Conservation (phyloP, 495 filamentous ascomycete species). For the Hypoxylon crocopeplum region DNA sequence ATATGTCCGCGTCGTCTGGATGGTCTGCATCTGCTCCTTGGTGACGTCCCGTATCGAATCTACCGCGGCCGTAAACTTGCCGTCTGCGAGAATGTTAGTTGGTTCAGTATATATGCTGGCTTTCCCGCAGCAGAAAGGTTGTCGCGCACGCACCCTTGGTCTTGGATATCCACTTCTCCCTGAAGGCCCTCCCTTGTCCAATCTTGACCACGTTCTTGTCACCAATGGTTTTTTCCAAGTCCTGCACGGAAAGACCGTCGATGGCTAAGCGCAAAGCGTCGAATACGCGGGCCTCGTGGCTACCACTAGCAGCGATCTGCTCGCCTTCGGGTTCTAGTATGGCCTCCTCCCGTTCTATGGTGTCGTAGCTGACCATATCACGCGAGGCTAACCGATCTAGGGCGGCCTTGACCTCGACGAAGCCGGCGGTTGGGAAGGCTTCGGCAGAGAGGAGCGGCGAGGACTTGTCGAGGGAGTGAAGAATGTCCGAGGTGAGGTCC, state of each 20-base stretch:
- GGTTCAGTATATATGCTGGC: neutral
- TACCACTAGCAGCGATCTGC: conserved; percentile 80
- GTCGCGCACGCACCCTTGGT: conserved; percentile 65
- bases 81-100: conserved; percentile 8
- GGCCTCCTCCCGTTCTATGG: conserved; percentile 78
- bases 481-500: conserved; percentile 69
- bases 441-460: conserved; percentile 74
- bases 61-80: conserved; percentile 19
- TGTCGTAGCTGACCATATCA: conserved; percentile 85
- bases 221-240: conserved; percentile 74
- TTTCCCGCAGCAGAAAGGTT: neutral
- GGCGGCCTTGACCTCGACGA: conserved; percentile 80
- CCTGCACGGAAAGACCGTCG: conserved; percentile 79
- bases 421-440: conserved; percentile 75
- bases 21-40: conserved; percentile 70
- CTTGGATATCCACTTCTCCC: conserved; percentile 94
- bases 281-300: conserved; percentile 95
- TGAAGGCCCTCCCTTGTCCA: conserved; percentile 96
- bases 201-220: conserved; percentile 86
- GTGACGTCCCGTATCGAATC: conserved; percentile 81
- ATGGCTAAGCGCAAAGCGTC: conserved; percentile 78
- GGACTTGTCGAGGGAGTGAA: conserved; percentile 70
- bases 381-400: conserved; percentile 84
- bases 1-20: conserved; percentile 71
- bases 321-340: conserved; percentile 80